Conservation (phyloP, 352 stramenopile genomes). For the Phytopythium vexans region DNA sequence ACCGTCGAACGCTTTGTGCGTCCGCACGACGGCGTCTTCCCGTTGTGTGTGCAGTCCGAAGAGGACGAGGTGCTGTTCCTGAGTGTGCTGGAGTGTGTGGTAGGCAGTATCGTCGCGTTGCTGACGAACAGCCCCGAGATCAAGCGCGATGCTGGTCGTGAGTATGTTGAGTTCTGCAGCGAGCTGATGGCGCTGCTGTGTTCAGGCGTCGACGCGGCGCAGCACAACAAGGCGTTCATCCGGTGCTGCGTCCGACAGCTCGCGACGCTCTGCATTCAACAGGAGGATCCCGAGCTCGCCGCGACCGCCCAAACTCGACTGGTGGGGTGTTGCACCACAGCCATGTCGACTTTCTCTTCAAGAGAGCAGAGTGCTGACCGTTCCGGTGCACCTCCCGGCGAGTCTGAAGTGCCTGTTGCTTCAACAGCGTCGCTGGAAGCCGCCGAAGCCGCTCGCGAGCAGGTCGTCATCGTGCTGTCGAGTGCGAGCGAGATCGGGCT, state of each 20-base stretch:
- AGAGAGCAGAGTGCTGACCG: conserved; percentile 20
- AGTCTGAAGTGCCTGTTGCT: neutral
- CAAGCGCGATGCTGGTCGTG: conserved; percentile 7
- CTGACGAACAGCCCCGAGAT: conserved; percentile 31
- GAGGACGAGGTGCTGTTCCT: conserved; percentile 77
- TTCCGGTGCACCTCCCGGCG: neutral
- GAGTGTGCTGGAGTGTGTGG: conserved; percentile 71
- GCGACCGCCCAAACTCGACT: conserved; percentile 44
- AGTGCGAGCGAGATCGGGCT: conserved; percentile 53
- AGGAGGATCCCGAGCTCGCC: conserved; percentile 42
- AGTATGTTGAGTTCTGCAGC: conserved; percentile 39
- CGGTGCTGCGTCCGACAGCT: conserved; percentile 78
- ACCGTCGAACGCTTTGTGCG: conserved; percentile 64
- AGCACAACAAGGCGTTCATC: conserved; percentile 59
- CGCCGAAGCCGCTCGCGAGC: conserved; percentile 41
- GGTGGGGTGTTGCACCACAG: conserved; percentile 55
- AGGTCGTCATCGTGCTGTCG: conserved; percentile 65
- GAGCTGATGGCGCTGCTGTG: conserved; percentile 59
- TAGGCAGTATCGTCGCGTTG: conserved; percentile 63
- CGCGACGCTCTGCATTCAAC: conserved; percentile 66
- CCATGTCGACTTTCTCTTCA: conserved; percentile 40
- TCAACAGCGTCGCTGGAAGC: neutral
- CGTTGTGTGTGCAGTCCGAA: conserved; percentile 56
- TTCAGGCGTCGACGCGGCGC: conserved; percentile 48
- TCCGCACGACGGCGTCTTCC: conserved; percentile 48